Evolutionary conservation across 495 filamentous ascomycete species (phyloP).

Genomic region (Penicillium waksmanii): DNA sequence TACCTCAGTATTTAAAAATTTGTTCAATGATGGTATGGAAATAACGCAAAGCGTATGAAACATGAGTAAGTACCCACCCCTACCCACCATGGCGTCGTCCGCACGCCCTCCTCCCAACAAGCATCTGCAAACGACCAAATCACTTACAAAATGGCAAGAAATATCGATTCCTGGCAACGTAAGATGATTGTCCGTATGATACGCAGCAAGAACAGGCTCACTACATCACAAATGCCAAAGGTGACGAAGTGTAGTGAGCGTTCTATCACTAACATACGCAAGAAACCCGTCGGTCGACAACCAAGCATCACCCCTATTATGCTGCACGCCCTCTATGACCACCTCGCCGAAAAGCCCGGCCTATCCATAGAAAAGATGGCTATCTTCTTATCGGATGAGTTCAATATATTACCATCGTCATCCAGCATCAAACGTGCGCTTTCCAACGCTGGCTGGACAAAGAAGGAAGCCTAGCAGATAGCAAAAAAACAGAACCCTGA

Average conservation of each 20-base stretch:
- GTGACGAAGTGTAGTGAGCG: no score
- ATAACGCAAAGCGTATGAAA: no score
- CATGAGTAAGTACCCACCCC: no score
- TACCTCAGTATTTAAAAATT: no score
- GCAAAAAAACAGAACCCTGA: slow-evolving; percentile 6
- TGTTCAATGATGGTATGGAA: no score
- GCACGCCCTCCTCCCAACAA: neutral
- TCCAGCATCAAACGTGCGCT: slow-evolving; percentile 9
- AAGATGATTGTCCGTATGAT: slow-evolving; percentile 13
- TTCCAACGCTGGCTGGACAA: slow-evolving; percentile 5
- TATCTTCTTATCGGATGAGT: slow-evolving; percentile 21
- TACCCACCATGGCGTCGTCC: neutral
- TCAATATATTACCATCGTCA: slow-evolving; percentile 18
- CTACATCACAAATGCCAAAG: slow-evolving; percentile 16
- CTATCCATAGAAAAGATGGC: slow-evolving; percentile 26
- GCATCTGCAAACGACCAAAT: slow-evolving; percentile 1
- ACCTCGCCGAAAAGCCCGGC: slow-evolving; percentile 14
- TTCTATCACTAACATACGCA: slow-evolving; percentile 24
- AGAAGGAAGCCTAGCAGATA: slow-evolving; percentile 4
- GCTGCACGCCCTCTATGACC: slow-evolving; percentile 20
- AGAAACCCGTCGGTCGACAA: no score
- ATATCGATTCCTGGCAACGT: slow-evolving; percentile 10
- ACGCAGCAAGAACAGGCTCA: slow-evolving; percentile 13
- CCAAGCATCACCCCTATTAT: no score
- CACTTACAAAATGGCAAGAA: slow-evolving; percentile 15